Evolutionary conservation across 2,329 filamentous ascomycete species (phyloP), one percentile per base, ranked within the genome.

Genomic region (Diaporthe batatas): DNA sequence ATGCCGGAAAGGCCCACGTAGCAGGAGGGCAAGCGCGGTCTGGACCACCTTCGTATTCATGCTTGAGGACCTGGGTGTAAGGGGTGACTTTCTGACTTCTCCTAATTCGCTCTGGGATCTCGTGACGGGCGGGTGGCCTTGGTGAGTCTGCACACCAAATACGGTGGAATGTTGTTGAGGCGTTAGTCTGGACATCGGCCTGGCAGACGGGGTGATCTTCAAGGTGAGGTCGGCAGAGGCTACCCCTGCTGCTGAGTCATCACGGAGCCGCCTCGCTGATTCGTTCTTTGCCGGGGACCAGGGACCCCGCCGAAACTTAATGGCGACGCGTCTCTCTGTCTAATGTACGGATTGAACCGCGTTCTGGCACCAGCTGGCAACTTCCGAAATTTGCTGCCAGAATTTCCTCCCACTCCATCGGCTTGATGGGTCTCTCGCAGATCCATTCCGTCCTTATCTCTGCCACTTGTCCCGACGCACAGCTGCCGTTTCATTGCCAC

Each of bases 271-370:
- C 29, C 1, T 21, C 7, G 6, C 29, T 53, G 62, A 67, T 67
- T 67, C 47, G 62, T 14, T 32, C 14, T 21, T n/a, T 29, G 11
- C 2, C 47, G 21, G 25, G 5, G 39, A 29, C 54, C 68, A 62
- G 42, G 68, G 54, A 39, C 39, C 68, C 57, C 54, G 23, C 68
- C 62, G 39, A 59, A 69, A 65, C 34, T 69, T 67, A 49, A 62
- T 47, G 39, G 67, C 34, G 73, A 74, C 73, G 73, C 73, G 73
- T 74, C 73, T 49, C 71, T 74, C 73, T 36, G 29, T 25, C 23
- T 29, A 47, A 42, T 21, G 39, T 23, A 47, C 23, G 23, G 47
- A 14, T 18, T 67, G n/a, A 59, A 62, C 58, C 67, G 70, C 68
- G 70, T 67, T 68, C 59, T 55, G 49, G 64, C 25, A 16, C 51